Base-by-base conservation (phyloP, 768 basidiomycete species). In the Mycena metata region DNA sequence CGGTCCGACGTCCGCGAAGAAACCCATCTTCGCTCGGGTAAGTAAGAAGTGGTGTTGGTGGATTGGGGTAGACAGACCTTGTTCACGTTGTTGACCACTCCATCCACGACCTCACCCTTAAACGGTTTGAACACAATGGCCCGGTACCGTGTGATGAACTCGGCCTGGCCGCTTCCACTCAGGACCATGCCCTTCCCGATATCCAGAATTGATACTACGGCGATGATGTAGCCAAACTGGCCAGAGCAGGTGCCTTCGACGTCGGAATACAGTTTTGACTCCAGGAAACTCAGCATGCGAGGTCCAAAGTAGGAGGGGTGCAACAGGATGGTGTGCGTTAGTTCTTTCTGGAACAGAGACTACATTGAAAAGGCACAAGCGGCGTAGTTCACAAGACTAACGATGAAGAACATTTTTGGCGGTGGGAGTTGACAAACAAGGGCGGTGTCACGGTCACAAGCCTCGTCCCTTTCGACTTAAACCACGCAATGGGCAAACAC, bases 81-180 rank as follows among this genome's bases (percentile, higher is more conserved):
- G 79, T 91, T 96, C 41, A 99, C 98, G 68, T 94, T 96, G 74
- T 91, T 92, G 19, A 99, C 97, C 4, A 96, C 91, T 0, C 96
- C 97, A 78, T 99, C 98, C 19, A 99, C 94, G 5, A 98, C 97
- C 78, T 99, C 97, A 12, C 96, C 96, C 79, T 98, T 98, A 87
- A 99, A 99, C n/a, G 98, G 98, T 80, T 98, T 96, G 88, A 98
- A 98, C 21, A 99, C 97, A 71, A 99, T 96, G 8, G 98, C 98
- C 30, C 93, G 90, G 81, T 99, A 99, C 61, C 92, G 86, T 23
- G 96, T 95, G 70, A 95, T 87, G 79, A 99, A 99, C 81, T 98
- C 95, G 6, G 98, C 98, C 80, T 97, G 95, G 1, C 96, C 97
- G 39, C 91, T 96, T 10, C 95, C 95, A 62, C 92, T 89, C 51